Evolutionary conservation across 805 yeast genomes (phyloP), one percentile per base, ranked within the genome.

Genomic region (Priceomyces haplophilus): DNA sequence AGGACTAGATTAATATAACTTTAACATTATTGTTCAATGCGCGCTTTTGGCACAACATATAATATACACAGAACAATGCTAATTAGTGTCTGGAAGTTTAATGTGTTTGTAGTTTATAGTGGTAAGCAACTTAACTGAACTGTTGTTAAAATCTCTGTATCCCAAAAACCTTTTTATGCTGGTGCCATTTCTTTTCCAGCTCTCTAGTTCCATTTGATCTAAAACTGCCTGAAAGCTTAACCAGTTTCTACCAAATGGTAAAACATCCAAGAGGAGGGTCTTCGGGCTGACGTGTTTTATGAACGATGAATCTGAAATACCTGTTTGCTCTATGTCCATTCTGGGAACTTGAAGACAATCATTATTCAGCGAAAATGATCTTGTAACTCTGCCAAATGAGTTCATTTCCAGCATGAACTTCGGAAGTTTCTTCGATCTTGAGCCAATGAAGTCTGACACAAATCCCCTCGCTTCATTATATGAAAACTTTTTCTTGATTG

Each of bases 1-100:
- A 67, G 76, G 50, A 75, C 84, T 2, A 73, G 73, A 42, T 65
- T 80, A 40, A 79, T 81, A 34, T 73, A 51, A 50, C 25, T 17
- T 21, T 18, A 31, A 34, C 27, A 41, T 17, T 34, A n/a, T 34
- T 19, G 20, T 32, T 32, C 8, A 7, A 21, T 7, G 8, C 6
- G 8, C 24, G 24, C 24, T 21, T 21, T 21, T 21, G 5, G 15
- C 5, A 12, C n/a, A 10, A 15, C n/a, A n/a, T 27, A 27, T 27
- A 27, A 5, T n/a, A n/a, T 27, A 27, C n/a, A 12, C n/a, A 27
- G n/a, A 27, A 5, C 31, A 27, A 34, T 34, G 37, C 23, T 34
- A 34, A 34, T 34, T 23, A 34, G 13, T 34, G 20, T 19, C 20
- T 21, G 34, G 18, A 13, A 34, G n/a, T 8, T 34, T 40, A 7